A percentile compares a stretch with the other conserved stretches of the same genome.
Evolutionary conservation across 2,329 filamentous ascomycete species (phyloP).

Genomic region (Akanthomyces dipterigenus): DNA sequence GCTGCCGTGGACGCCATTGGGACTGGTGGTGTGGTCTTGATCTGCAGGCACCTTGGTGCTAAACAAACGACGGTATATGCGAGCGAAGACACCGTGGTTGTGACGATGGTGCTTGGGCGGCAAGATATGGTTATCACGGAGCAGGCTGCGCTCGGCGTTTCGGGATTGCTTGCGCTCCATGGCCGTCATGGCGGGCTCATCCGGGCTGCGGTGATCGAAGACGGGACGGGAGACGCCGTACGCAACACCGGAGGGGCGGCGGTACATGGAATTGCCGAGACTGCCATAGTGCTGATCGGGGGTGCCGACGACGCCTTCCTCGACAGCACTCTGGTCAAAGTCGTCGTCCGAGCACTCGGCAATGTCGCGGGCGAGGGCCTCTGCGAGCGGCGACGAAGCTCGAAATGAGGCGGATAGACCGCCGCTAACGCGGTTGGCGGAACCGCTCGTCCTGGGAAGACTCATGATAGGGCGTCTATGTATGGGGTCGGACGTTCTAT

Average conservation of each 20-base stretch:
- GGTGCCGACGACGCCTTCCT: conserved; percentile 29
- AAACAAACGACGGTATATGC: conserved; percentile 43
- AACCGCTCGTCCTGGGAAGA: conserved; percentile 11
- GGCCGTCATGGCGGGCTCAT: conserved; percentile 44
- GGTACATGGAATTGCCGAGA: conserved; percentile 47
- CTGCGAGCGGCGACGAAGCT: conserved; percentile 58
- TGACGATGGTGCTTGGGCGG: conserved; percentile 48
- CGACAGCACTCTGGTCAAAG: conserved; percentile 26
- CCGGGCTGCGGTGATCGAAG: conserved; percentile 50
- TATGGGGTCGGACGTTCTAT: not conserved
- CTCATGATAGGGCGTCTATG: not conserved
- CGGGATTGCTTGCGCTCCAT: conserved; percentile 51
- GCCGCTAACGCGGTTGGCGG: conserved; percentile 12
- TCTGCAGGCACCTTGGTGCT: conserved; percentile 46
- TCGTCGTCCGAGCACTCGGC: conserved; percentile 57
- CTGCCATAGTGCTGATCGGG: conserved; percentile 26
- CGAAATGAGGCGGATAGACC: conserved; percentile 44
- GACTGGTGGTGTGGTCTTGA: conserved; percentile 30
- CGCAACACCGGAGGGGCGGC: conserved; percentile 69
- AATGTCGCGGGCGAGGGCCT: conserved; percentile 60
- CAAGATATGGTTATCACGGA: conserved; percentile 59
- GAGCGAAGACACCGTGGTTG: conserved; percentile 27
- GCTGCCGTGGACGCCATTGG: not conserved
- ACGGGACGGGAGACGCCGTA: conserved; percentile 65
- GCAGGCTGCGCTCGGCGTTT: conserved; percentile 52